Base-by-base conservation (phyloP, 306 rosid species). In the Acacia confusa region DNA sequence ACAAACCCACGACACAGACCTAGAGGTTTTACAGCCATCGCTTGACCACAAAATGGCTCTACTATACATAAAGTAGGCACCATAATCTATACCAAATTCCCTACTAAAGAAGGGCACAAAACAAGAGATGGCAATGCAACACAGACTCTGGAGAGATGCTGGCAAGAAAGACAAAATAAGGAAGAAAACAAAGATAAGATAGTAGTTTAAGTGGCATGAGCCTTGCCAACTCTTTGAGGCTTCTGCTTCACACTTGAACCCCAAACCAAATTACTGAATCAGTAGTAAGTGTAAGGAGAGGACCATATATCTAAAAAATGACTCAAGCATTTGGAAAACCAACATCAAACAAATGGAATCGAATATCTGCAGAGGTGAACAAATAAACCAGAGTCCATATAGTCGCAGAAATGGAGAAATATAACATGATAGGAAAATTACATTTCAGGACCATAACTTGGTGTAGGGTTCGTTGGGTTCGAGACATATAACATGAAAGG, bases 171-270 rank as follows among this genome's bases (percentile, higher is more conserved):
- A 73, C 48, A 25, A 27, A 40, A 57, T 20, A 1, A 22, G 7
- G 58, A 77, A 67, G 75, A 50, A 36, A 66, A 80, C 41, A 58
- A 13, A 48, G 57, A 66, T 32, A 65, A 83, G 19, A 72, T 13
- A 81, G 45, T 72, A 10, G 6, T 19, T 52, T 15, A 63, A 27
- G 38, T 14, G 77, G 75, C 72, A 83, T 9, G 19, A 74, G 91
- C 97, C 98, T 89, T 95, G 87, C 97, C 99, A 63, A 95, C 98
- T 85, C 97, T 94, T 79, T 95, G 98, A 53, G 99, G 98, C 89
- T 95, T 93, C 90, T 93, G 99, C 64, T 93, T 95, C 40, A 82
- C 98, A 12, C 99, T 95, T 32, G 97, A 95, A 43, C 99, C 99
- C 97, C 97, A 92, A 75, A 95, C 99, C 87, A 95, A 82, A 70